Conservation (phyloP, 257 asterid species). For the Plantago ovata region DNA sequence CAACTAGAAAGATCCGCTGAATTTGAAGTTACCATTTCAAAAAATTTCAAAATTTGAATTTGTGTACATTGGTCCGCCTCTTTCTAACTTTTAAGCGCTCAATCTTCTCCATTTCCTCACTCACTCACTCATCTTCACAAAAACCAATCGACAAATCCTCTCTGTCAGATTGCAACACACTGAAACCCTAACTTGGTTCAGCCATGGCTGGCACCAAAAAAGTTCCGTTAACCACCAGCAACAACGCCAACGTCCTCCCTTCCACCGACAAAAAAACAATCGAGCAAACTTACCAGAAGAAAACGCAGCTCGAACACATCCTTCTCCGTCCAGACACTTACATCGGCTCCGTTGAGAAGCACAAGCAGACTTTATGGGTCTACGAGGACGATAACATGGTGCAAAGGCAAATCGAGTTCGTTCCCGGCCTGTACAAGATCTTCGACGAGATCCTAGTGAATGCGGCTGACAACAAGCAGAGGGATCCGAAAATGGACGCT, state of each 20-base stretch:
- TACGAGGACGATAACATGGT: conserved; percentile 60
- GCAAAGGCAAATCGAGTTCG: conserved; percentile 52
- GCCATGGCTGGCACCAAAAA: conserved; percentile 62
- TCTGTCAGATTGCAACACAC: conserved; percentile 33
- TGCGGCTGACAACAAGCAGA: conserved; percentile 91
- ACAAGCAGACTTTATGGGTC: conserved; percentile 71
- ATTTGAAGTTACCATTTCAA: too few relatives aligned
- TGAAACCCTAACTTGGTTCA: conserved; percentile 16
- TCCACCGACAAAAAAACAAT: conserved; percentile 54
- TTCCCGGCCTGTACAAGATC: conserved; percentile 93
- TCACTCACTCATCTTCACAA: conserved; percentile 8
- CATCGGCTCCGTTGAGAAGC: conserved; percentile 87
- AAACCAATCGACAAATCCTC: conserved; percentile 44
- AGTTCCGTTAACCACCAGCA: conserved; percentile 59
- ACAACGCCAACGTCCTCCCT: conserved; percentile 65
- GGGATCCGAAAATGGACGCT: conserved; percentile 81
- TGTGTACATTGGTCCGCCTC: conserved; percentile 23
- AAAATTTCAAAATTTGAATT: conserved; percentile 22
- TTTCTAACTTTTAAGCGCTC: conserved; percentile 12
- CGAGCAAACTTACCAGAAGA: conserved; percentile 91
- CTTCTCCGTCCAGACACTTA: conserved; percentile 96
- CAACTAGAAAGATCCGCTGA: too few relatives aligned
- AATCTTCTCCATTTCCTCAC: conserved; percentile 6
- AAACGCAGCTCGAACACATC: conserved; percentile 95
- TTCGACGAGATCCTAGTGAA: conserved; percentile 92